Conservation (phyloP, 164 flowering plant genomes). For the Pachysandra terminalis region DNA sequence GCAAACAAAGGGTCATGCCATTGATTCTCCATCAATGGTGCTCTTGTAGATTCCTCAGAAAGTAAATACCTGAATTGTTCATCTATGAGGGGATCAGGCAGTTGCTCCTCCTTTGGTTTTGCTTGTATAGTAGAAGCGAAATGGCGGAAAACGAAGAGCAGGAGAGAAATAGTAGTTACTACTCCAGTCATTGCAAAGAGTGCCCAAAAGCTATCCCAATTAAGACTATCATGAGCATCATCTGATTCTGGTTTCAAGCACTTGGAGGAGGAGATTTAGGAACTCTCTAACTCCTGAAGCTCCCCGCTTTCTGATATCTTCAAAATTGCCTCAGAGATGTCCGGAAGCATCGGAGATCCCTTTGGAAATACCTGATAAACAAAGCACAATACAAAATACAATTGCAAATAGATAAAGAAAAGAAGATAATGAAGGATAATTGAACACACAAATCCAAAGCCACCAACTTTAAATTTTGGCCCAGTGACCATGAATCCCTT, state of each 20-base stretch:
- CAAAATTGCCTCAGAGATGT: constrained; percentile 26
- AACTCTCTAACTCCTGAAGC: not conserved
- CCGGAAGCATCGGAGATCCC: constrained; percentile 28
- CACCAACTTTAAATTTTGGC: constrained; percentile 36
- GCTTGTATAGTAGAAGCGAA: no score
- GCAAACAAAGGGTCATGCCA: not conserved
- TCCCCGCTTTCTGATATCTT: constrained; percentile 20
- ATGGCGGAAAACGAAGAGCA: not conserved
- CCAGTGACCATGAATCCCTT: constrained; percentile 22
- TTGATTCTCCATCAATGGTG: not conserved
- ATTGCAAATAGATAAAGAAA: no score
- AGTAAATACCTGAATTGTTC: no score
- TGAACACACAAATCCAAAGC: constrained; percentile 42
- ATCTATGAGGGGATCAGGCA: no score
- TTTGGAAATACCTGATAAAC: constrained; percentile 26
- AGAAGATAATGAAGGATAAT: not conserved
- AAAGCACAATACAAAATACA: no score
- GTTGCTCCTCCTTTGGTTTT: no score
- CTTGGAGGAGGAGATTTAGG: not conserved
- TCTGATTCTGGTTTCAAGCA: constrained; percentile 1
- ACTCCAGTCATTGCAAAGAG: constrained; percentile 22
- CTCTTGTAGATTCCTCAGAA: no score
- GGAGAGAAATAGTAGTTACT: constrained; percentile 10
- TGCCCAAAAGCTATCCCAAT: constrained; percentile 1
- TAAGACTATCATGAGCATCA: not conserved